phyloP scores from a whole-genome alignment of 2,329 filamentous ascomycete species.

The Epichloe coenophiala region DNA sequence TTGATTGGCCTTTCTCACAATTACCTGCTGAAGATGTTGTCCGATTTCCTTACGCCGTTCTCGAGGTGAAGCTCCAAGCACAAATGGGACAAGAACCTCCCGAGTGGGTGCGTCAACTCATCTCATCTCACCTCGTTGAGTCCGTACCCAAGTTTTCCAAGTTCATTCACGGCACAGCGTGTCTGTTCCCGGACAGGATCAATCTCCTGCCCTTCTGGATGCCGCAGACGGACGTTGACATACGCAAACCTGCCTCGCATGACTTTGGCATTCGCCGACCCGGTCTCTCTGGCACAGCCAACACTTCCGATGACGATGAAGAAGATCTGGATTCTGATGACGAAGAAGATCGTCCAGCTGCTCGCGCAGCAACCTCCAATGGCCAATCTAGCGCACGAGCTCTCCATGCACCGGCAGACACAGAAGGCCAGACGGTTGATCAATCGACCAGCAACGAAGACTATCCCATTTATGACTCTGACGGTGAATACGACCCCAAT shows the following conservation, averaged over 20 bases:
- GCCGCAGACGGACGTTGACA: constrained; percentile 96
- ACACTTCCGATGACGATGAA: constrained; percentile 59
- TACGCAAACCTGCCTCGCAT: constrained; percentile 80
- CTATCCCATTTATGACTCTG: constrained; percentile 80
- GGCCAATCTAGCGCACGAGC: constrained; percentile 26
- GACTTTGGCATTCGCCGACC: constrained; percentile 83
- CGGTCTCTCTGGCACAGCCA: constrained; percentile 59
- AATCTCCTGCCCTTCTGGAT: constrained; percentile 91
- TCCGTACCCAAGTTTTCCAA: constrained; percentile 99
- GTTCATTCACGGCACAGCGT: constrained; percentile 91
- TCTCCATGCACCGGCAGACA: constrained; percentile 40
- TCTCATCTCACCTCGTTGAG: constrained; percentile 86
- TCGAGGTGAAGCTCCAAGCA: constrained; percentile 96
- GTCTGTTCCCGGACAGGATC: constrained; percentile 75
- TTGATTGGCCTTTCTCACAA: constrained; percentile 89
- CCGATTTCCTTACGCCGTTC: constrained; percentile 86
- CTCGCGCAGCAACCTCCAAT: constrained; percentile 9
- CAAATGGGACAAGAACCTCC: constrained; percentile 90
- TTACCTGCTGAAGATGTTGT: constrained; percentile 74
- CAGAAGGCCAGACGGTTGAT: constrained; percentile 70
- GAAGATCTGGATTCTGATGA: constrained; percentile 58
- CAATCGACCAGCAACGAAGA: constrained; percentile 49
- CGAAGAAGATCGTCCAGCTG: constrained; percentile 27
- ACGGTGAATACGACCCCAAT: constrained; percentile 61
- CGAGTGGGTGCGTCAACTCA: constrained; percentile 90